A percentile compares a stretch with the other conserved stretches of the same genome.
These are phyloP conservation scores for Calonectria honghensis DNA, from an alignment of 2,329 filamentous ascomycete species.

Conservation along the genomic window DNA sequence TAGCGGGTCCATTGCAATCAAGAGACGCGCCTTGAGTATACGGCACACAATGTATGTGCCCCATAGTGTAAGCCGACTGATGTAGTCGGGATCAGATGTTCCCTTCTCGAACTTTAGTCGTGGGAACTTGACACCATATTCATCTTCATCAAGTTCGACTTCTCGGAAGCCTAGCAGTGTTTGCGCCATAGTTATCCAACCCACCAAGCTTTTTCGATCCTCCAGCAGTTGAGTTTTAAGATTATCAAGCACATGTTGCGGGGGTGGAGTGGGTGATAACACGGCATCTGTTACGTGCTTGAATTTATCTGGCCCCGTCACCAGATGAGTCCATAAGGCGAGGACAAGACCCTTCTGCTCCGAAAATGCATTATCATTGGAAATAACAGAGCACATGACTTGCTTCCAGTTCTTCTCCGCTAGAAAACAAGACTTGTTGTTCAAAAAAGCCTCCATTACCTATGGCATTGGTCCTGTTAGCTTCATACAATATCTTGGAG, in stretches of 20 bases:
- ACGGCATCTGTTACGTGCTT: constrained; percentile 29
- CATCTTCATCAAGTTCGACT: constrained; percentile 1
- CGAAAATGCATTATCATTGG: constrained; percentile 24
- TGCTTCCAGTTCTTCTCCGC: constrained; percentile 29
- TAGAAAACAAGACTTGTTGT: constrained; percentile 38
- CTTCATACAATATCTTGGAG: background rate
- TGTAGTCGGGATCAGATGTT: background rate
- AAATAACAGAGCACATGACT: constrained; percentile 33
- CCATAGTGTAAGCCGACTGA: constrained; percentile 27
- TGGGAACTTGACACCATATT: constrained; percentile 31
- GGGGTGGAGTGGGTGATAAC: constrained; percentile 3
- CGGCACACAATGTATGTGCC: constrained; percentile 40
- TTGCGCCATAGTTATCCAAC: constrained; percentile 18
- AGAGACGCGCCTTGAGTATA: constrained; percentile 35
- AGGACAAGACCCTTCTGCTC: constrained; percentile 30
- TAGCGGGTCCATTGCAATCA: constrained; percentile 24
- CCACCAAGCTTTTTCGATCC: constrained; percentile 18
- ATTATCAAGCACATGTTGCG: constrained; percentile 6
- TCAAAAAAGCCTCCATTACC: constrained; percentile 41
- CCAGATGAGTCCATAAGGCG: constrained; percentile 32
- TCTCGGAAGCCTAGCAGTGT: background rate
- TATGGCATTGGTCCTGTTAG: background rate
- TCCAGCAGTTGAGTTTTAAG: background rate
- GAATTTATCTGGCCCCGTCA: constrained; percentile 32
- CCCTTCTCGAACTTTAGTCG: constrained; percentile 4